Base-by-base conservation (phyloP, 345 rosid species). In the Eucalyptus polybractea region DNA sequence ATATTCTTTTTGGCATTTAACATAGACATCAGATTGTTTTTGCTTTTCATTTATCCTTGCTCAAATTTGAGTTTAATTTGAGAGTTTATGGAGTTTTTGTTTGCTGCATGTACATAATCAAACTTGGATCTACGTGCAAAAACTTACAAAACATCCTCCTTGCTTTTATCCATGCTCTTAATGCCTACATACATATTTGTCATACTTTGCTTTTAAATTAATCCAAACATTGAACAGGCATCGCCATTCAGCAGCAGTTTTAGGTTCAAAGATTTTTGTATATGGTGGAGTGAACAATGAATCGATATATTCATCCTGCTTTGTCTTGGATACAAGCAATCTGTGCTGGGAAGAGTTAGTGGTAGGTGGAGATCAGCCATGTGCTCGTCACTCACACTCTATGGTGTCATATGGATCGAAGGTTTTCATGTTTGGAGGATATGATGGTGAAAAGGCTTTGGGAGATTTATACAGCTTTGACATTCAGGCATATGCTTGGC, bases 361-460 rank as follows among this genome's bases (percentile, higher is more conserved):
- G 40, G 92, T 72, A 31, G 89, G 88, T 89, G 98, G 97, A 67
- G 95, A 93, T 76, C 90, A 91, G 95, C 99, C 98, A 13, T 94
- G 95, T 91, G 95, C 95, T 5, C 97, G 98, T 80, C 99, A 97
- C 91, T 97, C 99, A 88, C 99, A 97, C 90, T 91, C 96, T 89
- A 95, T 96, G 99, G 95, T 97, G 87, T 94, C 96, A 33, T 94
- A 92, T 91, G 93, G 90, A 33, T 95, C 97, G 40, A 92, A 91
- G 89, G 56, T 96, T 89, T 97, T 94, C 89, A 72, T 97, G 93
- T 97, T 97, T 91, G 99, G 98, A 89, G 98, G 99, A 40, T 93
- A 94, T 91, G 90, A 89, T 93, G 99, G 98, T 29, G 97, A 95
- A 87, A 95, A 92, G 80, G 95, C 94, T 58, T 95, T 97, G 33